Evolutionary conservation across 441 rosid genomes (phyloP).

Genomic region (Viola pubescens): DNA sequence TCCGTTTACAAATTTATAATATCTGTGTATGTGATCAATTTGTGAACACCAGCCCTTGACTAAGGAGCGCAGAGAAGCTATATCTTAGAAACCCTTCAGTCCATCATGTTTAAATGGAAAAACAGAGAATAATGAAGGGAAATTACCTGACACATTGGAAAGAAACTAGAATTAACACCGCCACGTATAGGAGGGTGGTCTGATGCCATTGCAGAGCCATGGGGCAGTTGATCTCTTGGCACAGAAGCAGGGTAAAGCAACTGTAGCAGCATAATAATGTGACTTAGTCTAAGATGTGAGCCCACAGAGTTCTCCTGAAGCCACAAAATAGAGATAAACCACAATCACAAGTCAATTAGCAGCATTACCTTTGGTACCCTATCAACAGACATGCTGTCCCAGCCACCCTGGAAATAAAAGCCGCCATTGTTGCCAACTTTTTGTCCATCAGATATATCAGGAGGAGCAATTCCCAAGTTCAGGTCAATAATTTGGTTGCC

Average conservation of each 20-base stretch:
- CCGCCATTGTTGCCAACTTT: slow-evolving; percentile 20
- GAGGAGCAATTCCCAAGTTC: slow-evolving; percentile 51
- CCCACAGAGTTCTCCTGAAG: background rate
- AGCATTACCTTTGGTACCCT: slow-evolving; percentile 26
- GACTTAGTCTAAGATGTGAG: background rate
- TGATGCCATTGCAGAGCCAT: slow-evolving; percentile 23
- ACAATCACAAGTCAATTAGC: slow-evolving; percentile 2
- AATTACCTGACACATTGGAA: slow-evolving; percentile 34
- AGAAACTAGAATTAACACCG: slow-evolving; percentile 24
- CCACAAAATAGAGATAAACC: background rate
- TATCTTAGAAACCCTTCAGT: no score
- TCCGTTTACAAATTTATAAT: no score
- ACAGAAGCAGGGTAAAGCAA: slow-evolving; percentile 21
- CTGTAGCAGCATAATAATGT: slow-evolving; percentile 18
- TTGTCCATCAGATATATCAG: slow-evolving; percentile 19
- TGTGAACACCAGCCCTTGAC: background rate
- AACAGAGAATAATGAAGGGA: background rate
- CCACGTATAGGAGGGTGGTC: slow-evolving; percentile 23
- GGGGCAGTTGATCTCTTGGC: slow-evolving; percentile 15
- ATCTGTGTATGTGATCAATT: background rate
- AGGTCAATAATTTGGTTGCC: slow-evolving; percentile 38
- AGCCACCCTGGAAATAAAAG: slow-evolving; percentile 16
- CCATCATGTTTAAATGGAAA: background rate
- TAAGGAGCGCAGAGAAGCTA: background rate
- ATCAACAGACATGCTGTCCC: slow-evolving; percentile 22